Base-by-base conservation (phyloP, 1,284 basidiomycete genomes). In the Moesziomyces globuligerus region DNA sequence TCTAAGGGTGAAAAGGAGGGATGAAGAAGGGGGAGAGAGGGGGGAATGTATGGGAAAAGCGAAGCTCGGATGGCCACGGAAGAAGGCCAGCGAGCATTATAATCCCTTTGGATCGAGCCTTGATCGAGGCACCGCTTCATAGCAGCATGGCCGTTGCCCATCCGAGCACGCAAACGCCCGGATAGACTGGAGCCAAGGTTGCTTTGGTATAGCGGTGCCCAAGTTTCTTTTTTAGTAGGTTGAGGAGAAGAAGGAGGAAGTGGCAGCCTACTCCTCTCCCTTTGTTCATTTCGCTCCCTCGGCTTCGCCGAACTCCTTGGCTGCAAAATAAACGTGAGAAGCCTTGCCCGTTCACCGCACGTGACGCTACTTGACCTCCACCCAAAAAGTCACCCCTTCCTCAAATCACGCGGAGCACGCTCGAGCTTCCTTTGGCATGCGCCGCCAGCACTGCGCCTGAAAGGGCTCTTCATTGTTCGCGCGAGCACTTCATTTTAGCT, bases 211-310 rank as follows among this genome's bases (percentile, higher is more conserved):
- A 23, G 57, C 62, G 57, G 57, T 61, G 68, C 61, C 47, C 15
- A 49, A 61, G 61, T 65, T 71, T 71, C 61, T 66, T 25, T n/a
- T 43, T 57, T 59, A 71, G 68, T 70, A 70, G 67, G 67, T 66
- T 65, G 54, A 61, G 48, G 57, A 66, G 41, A 61, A 58, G 50
- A 57, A 54, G 61, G 44, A 58, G 42, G 52, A 7, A 44, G 36
- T 34, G 32, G 32, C 32, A 34, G 32, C 32, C 18, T 40, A 20
- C 2, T 11, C 17, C 11, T 40, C 32, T 59, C 44, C 36, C 21
- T 34, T 18, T 18, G 18, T 40, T 24, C 25, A 11, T 47, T 26
- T 57, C 45, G 32, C 43, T n/a, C n/a, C n/a, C n/a, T 34, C 7
- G 8, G 11, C 38, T 17, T 26, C n/a, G 15, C 8, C 23, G 28